Evolutionary conservation across 768 basidiomycete species (phyloP), one percentile per base, ranked within the genome.

Genomic region (Tylopilus subfusipes): DNA sequence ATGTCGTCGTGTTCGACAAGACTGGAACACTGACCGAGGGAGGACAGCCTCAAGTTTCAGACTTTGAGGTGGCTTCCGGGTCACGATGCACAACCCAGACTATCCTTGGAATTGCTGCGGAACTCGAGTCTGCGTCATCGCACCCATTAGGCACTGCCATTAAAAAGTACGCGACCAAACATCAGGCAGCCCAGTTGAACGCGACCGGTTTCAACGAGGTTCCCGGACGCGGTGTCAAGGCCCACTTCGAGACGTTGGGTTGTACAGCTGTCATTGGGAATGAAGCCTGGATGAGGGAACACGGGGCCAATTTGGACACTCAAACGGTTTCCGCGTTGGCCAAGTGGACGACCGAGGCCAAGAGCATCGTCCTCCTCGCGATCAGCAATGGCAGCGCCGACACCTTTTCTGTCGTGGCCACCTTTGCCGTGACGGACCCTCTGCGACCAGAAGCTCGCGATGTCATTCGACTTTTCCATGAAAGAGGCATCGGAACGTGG

Each of bases 21-120:
- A 93, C 91, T 3, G 91, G 92, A 6, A 93, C 91, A 0, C 70
- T 93, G 24, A 92, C 91, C 1, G 72, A 80, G 54, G 86, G 86
- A 13, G 81, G 77, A 8, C 79, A 84, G 50, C 82, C 84, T 7
- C 73, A 69, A 8, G 88, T 92, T 12, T 82, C 82, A 4, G 78
- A 89, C 60, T 72, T 67, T 50, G 72, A 78, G 42, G 52, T 73
- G 33, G 60, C 31, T 7, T 57, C 63, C 5, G 45, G 50, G 4
- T 50, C 53, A 10, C 31, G 50, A 4, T 75, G 73, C 76, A 64
- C 68, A 2, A 60, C 55, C 24, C 72, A 75, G 50, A 65, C 63
- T 2, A 61, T 85, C 27, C 72, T 82, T 8, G 80, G 79, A 24
- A 72, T 88, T 5, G 81, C 84, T 2, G 68, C 74, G 1, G 79